phyloP scores from a whole-genome alignment of 768 basidiomycete species.

The Termitomyces sp. region DNA sequence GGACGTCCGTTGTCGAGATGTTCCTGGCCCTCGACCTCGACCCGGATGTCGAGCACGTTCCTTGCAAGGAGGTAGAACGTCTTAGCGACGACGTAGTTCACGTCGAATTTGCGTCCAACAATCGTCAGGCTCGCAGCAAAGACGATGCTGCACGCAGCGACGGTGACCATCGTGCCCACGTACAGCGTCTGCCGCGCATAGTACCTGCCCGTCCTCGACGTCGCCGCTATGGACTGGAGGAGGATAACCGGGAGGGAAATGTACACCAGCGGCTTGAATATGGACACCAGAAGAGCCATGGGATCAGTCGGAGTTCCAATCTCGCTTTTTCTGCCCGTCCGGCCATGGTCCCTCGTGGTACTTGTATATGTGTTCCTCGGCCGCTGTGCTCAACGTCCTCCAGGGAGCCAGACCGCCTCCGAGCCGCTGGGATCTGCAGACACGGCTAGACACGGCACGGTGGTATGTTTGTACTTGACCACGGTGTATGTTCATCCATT shows the following conservation, averaged over 20 bases:
- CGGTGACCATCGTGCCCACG: constrained; percentile 61
- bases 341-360: constrained; percentile 21
- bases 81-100: constrained; percentile 78
- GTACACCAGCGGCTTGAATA: constrained; percentile 73
- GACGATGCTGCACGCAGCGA: constrained; percentile 69
- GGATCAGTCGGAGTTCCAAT: constrained; percentile 18
- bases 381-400: constrained; percentile 18
- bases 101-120: constrained; percentile 68
- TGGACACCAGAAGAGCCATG: constrained; percentile 63
- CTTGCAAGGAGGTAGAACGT: constrained; percentile 73
- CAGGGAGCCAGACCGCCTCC: constrained; percentile 21
- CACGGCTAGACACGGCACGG: neutral
- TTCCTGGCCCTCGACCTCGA: constrained; percentile 86
- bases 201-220: constrained; percentile 57
- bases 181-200: constrained; percentile 73
- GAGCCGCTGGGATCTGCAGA: constrained; percentile 9
- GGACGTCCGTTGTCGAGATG: constrained; percentile 64
- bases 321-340: neutral
- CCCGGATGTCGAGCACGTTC: constrained; percentile 55
- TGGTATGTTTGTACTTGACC: neutral
- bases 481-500: too few species aligned
- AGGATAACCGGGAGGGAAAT: constrained; percentile 68
- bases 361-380: constrained; percentile 6
- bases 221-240: constrained; percentile 52
- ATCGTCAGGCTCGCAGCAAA: constrained; percentile 62